These are phyloP conservation scores for Nemania abortiva DNA, from an alignment of 2,329 filamentous ascomycete species.

Conservation along the genomic window DNA sequence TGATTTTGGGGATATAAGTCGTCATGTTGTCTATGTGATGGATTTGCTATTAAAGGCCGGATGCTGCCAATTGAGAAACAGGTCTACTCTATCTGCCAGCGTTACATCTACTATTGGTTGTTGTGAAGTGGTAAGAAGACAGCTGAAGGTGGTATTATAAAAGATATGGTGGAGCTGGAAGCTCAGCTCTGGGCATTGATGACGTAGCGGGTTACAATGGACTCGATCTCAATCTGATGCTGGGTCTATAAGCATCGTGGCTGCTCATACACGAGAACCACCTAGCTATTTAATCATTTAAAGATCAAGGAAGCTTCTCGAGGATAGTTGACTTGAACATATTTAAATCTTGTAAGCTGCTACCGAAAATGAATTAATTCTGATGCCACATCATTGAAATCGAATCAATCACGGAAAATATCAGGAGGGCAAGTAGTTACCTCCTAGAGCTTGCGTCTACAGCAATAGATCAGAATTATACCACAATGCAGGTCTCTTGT, in stretches of 20 bases:
- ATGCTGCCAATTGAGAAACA: not conserved
- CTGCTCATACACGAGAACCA: not conserved
- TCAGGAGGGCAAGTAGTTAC: too few species aligned
- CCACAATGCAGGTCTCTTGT: too few species aligned
- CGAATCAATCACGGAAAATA: too few species aligned
- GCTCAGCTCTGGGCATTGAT: constrained; percentile 23
- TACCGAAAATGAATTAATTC: not conserved
- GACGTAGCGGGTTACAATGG: constrained; percentile 28
- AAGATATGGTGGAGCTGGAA: constrained; percentile 15
- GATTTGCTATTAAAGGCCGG: not conserved
- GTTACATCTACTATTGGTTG: not conserved
- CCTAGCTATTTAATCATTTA: not conserved
- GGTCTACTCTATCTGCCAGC: not conserved
- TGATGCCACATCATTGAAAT: not conserved
- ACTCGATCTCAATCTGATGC: constrained; percentile 14
- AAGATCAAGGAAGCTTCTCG: not conserved
- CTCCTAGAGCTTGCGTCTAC: too few species aligned
- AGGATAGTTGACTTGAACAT: not conserved
- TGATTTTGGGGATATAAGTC: constrained; percentile 81
- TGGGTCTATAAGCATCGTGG: constrained; percentile 8
- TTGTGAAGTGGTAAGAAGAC: not conserved
- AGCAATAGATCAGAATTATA: too few species aligned
- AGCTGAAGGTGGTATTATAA: not conserved
- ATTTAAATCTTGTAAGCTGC: not conserved
- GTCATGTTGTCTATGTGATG: constrained; percentile 69